Base-by-base conservation (phyloP, 306 rosid species). In the Dicorynia guianensis region DNA sequence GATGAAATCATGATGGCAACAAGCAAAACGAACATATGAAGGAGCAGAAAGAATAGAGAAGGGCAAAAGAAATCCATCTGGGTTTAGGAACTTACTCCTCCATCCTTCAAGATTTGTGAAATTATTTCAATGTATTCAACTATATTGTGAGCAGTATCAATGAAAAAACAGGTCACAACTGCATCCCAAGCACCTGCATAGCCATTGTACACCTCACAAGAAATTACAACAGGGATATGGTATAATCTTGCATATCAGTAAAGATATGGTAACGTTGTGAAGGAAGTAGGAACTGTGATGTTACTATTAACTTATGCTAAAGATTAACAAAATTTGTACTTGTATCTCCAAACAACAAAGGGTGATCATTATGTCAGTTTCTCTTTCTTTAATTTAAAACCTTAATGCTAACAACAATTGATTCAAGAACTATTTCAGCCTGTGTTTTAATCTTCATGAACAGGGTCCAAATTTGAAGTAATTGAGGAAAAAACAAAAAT, bases 111-210 rank as follows among this genome's bases (percentile, higher is more conserved):
- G 54, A 95, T 76, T 78, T 78, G 80, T 50, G 97, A 92, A 80
- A 95, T 90, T 82, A 95, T 87, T 83, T 92, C 97, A 49, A 95
- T 86, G 76, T 95, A 95, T 85, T 92, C 97, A 60, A 95, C 80
- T 71, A 95, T 74, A 69, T 95, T 95, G 80, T 95, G 98, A 35
- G 97, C 97, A 0, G 98, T 95, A 69, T 95, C 98, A 20, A 95
- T 90, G 75, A 95, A 95, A 88, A 95, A 95, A 72, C 97, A 95
- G 43, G 99, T 95, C 71, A 90, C 99, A 74, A 92, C 91, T 33
- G 89, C 97, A 89, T 92, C 99, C 99, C 99, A 95, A n/a, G 83
- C 71, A 76, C 97, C 99, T 95, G 89, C 69, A 79, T 4, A 59
- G 55, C 72, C 84, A 75, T 68, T 81, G 43, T 63, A 61, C n/a